A percentile compares a stretch with the other conserved stretches of the same genome.
phyloP scores from a whole-genome alignment of 1,284 basidiomycete species.

The Golubevia pallescens region DNA sequence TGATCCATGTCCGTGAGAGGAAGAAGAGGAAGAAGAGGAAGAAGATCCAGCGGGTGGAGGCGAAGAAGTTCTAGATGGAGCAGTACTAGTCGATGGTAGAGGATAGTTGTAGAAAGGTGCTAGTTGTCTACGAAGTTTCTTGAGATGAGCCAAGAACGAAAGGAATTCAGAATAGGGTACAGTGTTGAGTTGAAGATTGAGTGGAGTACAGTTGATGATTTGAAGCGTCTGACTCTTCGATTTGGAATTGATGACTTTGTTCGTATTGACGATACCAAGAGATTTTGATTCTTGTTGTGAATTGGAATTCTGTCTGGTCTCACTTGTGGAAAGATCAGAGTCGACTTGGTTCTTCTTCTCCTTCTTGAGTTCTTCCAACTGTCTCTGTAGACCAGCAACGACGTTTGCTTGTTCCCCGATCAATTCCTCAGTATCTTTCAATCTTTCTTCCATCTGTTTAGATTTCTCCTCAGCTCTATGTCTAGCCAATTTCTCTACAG shows the following conservation, averaged over 20 bases:
- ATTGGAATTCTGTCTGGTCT: not conserved
- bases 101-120: conserved; percentile 53
- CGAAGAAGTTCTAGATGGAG: not conserved
- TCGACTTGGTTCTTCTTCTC: not conserved
- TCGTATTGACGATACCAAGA: conserved; percentile 13
- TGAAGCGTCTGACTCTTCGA: not conserved
- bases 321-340: too few relatives aligned
- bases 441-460: conserved; percentile 77
- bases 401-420: conserved; percentile 8
- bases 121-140: conserved; percentile 42
- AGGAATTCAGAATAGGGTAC: conserved; percentile 56
- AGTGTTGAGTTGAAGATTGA: conserved; percentile 34
- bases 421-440: conserved; percentile 82
- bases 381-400: conserved; percentile 40
- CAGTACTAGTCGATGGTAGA: not conserved
- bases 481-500: conserved; percentile 78
- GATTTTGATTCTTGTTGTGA: conserved; percentile 6
- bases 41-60: conserved; percentile 3
- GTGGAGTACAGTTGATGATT: too few relatives aligned
- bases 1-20: conserved; percentile 19
- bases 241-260: too few relatives aligned
- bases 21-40: conserved; percentile 6
- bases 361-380: conserved; percentile 28
- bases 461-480: conserved; percentile 83
- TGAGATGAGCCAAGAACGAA: conserved; percentile 46